phyloP scores from a whole-genome alignment of 352 stramenopile genomes.

The Pythium monospermum region DNA sequence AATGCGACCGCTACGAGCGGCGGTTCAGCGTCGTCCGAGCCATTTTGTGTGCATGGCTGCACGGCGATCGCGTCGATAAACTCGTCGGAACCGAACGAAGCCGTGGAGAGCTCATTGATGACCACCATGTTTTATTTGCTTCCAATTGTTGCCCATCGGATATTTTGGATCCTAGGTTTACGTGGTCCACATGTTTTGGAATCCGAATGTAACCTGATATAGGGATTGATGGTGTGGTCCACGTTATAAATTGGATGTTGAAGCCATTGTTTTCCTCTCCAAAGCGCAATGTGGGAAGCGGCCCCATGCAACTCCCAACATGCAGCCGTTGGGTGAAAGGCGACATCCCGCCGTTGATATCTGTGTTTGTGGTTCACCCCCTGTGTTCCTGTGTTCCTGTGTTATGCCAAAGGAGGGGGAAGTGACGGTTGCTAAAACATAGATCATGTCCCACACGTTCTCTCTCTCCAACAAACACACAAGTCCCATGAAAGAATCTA shows the following conservation, averaged over 20 bases:
- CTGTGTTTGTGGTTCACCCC: too few relatives aligned
- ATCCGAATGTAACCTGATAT: background rate
- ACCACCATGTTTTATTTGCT: background rate
- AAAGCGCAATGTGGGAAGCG: constrained; percentile 11
- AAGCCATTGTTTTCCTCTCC: background rate
- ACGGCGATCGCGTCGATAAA: constrained; percentile 22
- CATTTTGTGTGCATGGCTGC: constrained; percentile 1
- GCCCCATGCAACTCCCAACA: too few relatives aligned
- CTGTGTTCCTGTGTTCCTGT: too few relatives aligned
- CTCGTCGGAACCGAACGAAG: constrained; percentile 3
- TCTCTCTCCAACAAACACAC: background rate
- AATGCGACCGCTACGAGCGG: constrained; percentile 56
- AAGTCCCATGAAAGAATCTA: constrained; percentile 6
- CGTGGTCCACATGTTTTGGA: background rate
- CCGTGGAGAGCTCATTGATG: constrained; percentile 9
- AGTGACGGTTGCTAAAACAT: background rate
- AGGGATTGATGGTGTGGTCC: background rate
- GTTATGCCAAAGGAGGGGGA: background rate
- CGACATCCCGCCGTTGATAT: background rate
- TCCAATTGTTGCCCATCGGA: constrained; percentile 4
- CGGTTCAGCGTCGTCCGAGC: constrained; percentile 6
- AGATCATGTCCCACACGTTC: background rate
- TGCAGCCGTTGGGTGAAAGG: background rate
- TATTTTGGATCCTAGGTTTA: constrained; percentile 3
- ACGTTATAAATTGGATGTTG: constrained; percentile 4